Evolutionary conservation across 768 basidiomycete species (phyloP).

Genomic region (Rubroboletus satanas): DNA sequence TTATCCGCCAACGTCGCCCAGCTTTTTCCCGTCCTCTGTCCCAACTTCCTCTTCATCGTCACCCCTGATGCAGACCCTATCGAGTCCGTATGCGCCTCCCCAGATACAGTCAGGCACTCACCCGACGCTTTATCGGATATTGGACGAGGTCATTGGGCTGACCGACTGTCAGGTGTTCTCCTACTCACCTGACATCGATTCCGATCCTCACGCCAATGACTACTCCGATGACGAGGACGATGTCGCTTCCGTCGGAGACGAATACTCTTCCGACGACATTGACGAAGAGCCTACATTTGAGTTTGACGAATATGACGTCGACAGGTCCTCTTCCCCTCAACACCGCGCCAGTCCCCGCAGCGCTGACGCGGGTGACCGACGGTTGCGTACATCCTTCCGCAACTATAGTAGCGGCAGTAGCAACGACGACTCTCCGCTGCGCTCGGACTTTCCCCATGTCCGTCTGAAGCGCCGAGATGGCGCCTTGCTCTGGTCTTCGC

Average conservation of each 20-base stretch:
- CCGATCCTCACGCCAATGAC: slow-evolving; percentile 89
- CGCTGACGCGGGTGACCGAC: slow-evolving; percentile 2
- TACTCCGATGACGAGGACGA: slow-evolving; percentile 79
- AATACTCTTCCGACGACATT: slow-evolving; percentile 65
- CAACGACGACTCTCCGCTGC: slow-evolving; percentile 30
- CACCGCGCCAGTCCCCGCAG: slow-evolving; percentile 10
- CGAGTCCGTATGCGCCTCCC: slow-evolving; percentile 67
- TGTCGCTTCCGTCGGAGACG: slow-evolving; percentile 59
- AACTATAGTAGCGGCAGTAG: slow-evolving; percentile 36
- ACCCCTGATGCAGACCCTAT: slow-evolving; percentile 53
- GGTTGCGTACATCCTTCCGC: slow-evolving; percentile 17
- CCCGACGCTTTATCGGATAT: slow-evolving; percentile 79
- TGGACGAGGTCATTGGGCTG: slow-evolving; percentile 88
- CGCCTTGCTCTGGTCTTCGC: slow-evolving; percentile 89
- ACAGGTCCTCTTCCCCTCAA: slow-evolving; percentile 37
- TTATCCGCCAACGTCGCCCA: slow-evolving; percentile 69
- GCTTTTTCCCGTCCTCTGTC: slow-evolving; percentile 73
- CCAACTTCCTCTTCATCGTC: slow-evolving; percentile 68
- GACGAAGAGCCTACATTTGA: slow-evolving; percentile 73
- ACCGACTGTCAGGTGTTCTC: slow-evolving; percentile 94
- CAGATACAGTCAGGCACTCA: slow-evolving; percentile 79
- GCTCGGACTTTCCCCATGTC: slow-evolving; percentile 42
- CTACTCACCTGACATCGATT: slow-evolving; percentile 88
- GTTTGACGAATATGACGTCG: slow-evolving; percentile 78
- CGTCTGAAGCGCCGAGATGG: slow-evolving; percentile 59